Evolutionary conservation across 2,329 filamentous ascomycete genomes (phyloP).

Genomic region (Rutstroemia sydowiana): DNA sequence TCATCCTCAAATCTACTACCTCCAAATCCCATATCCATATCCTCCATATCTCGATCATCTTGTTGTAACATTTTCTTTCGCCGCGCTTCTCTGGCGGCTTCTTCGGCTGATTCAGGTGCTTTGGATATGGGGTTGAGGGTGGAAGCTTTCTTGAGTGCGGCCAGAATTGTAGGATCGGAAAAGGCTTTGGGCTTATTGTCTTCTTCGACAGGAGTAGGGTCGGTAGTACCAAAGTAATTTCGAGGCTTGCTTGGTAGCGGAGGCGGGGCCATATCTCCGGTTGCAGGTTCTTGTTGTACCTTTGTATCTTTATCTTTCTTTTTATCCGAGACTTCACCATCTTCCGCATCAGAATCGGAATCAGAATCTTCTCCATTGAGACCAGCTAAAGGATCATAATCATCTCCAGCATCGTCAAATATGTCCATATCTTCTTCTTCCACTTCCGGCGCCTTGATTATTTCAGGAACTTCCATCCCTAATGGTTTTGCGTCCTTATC

Average conservation of each 20-base stretch:
- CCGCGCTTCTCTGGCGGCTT: conserved; percentile 55
- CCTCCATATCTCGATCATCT: conserved; percentile 74
- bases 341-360: conserved; percentile 35
- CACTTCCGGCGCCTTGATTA: conserved; percentile 39
- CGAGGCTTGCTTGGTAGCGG: conserved; percentile 36
- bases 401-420: conserved; percentile 57
- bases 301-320: conserved; percentile 14
- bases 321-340: conserved; percentile 34
- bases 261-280: conserved; percentile 39
- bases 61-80: conserved; percentile 67
- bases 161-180: conserved; percentile 70
- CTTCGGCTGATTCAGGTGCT: conserved; percentile 36
- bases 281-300: conserved; percentile 2
- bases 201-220: conserved; percentile 33
- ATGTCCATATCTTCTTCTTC: conserved; percentile 55
- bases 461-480: conserved; percentile 59
- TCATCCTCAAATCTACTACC: conserved; percentile 81
- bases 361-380: conserved; percentile 37
- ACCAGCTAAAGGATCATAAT: conserved; percentile 60
- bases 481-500: conserved; percentile 50
- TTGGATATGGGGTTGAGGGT: conserved; percentile 45
- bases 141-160: conserved; percentile 79
- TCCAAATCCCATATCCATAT: conserved; percentile 93
- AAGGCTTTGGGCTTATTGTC: conserved; percentile 43
- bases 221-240: conserved; percentile 58